Evolutionary conservation across 2,329 filamentous ascomycete genomes (phyloP).

Genomic region (Alternaria alternata): DNA sequence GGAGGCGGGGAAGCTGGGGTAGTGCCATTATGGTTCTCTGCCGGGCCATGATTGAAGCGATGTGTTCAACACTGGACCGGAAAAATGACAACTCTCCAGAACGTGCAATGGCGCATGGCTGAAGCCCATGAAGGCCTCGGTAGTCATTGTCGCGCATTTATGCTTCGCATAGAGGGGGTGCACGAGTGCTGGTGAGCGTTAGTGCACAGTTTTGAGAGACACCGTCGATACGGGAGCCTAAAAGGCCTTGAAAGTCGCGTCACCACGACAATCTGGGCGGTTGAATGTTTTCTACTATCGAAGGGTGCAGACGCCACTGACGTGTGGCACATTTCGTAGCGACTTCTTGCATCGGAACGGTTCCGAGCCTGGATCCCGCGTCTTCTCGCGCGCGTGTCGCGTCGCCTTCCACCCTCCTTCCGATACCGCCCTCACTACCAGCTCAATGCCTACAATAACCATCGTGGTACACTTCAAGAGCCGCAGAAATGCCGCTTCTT

Average conservation of each 20-base stretch:
- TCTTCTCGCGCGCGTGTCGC: background rate
- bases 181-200: background rate
- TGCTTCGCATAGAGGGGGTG: background rate
- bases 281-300: background rate
- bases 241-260: background rate
- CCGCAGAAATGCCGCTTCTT: background rate
- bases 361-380: background rate
- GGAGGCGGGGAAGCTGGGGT: slow-evolving; percentile 22
- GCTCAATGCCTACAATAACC: background rate
- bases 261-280: background rate
- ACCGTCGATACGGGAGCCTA: background rate
- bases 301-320: background rate
- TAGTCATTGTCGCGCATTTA: background rate
- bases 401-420: background rate
- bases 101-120: background rate
- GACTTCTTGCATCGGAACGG: background rate
- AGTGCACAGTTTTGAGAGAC: background rate
- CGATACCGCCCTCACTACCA: background rate
- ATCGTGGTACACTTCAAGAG: background rate
- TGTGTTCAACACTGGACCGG: background rate
- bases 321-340: background rate
- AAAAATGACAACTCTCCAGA: background rate
- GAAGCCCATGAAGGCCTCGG: background rate
- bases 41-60: slow-evolving; percentile 2
- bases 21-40: background rate